Conservation (phyloP, 345 rosid species). For the Durio zibethinus region DNA sequence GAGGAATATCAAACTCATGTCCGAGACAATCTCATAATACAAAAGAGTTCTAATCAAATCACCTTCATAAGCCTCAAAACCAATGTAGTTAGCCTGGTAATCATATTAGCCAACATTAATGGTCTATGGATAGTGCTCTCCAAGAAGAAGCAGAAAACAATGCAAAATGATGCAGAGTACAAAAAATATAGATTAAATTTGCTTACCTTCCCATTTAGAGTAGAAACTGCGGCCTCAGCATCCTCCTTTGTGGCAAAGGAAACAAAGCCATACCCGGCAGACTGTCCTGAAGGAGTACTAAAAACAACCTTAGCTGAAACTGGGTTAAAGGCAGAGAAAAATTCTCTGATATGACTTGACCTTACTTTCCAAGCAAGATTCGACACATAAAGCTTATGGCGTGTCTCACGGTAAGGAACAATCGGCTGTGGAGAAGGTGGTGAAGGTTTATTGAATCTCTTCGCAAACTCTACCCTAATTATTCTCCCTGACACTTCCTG, state of each 20-base stretch:
- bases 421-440: constrained; percentile 37
- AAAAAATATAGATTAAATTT: neutral
- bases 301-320: constrained; percentile 72
- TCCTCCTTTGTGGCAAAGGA: constrained; percentile 83
- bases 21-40: neutral
- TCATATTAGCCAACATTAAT: neutral
- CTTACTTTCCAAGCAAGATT: constrained; percentile 96
- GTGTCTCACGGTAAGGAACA: constrained; percentile 45
- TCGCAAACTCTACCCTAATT: constrained; percentile 67
- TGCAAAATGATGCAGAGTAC: neutral
- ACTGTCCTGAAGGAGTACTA: constrained; percentile 50
- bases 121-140: neutral
- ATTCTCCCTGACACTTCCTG: constrained; percentile 81
- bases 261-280: constrained; percentile 89
- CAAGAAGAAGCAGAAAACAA: neutral
- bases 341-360: constrained; percentile 66
- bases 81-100: neutral
- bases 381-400: constrained; percentile 66
- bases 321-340: constrained; percentile 57
- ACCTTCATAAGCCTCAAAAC: constrained; percentile 6
- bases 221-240: constrained; percentile 70
- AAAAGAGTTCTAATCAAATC: neutral
- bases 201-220: constrained; percentile 75
- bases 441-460: constrained; percentile 54
- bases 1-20: neutral